phyloP scores from a whole-genome alignment of 768 basidiomycete species.

The Gelatoporia subvermispora region DNA sequence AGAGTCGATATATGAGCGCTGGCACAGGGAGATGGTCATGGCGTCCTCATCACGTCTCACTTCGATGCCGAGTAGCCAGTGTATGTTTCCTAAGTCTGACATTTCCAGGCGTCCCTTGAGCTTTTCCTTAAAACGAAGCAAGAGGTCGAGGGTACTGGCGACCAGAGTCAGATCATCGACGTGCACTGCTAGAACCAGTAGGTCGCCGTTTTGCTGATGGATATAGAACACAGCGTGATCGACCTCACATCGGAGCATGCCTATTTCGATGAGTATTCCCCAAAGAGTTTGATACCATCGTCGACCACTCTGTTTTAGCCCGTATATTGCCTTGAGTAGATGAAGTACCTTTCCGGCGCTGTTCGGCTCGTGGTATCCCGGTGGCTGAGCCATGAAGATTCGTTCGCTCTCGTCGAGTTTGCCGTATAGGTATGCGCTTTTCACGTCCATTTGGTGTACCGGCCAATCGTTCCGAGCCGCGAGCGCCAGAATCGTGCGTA shows the following conservation, averaged over 20 bases:
- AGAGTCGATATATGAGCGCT: conserved; percentile 9
- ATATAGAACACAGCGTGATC: conserved; percentile 12
- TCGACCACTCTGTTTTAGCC: conserved; percentile 21
- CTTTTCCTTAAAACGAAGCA: conserved; percentile 1
- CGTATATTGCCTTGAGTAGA: too few species aligned
- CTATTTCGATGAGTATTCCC: conserved; percentile 1
- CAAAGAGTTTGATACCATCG: conserved; percentile 16
- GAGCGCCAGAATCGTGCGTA: too few species aligned
- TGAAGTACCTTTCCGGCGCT: too few species aligned
- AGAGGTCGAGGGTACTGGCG: background rate
- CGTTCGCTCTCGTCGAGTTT: conserved; percentile 7
- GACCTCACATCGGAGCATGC: conserved; percentile 1
- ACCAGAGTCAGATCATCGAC: conserved; percentile 12
- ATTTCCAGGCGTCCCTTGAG: conserved; percentile 1
- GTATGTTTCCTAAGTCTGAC: background rate
- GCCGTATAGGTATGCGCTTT: conserved; percentile 26
- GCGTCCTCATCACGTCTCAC: conserved; percentile 3
- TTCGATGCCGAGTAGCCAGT: conserved; percentile 8
- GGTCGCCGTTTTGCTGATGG: background rate
- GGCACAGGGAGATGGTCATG: conserved; percentile 7
- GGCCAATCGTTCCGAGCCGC: conserved; percentile 20
- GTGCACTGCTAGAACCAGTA: too few species aligned
- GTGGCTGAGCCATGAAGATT: conserved; percentile 16
- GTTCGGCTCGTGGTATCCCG: too few species aligned
- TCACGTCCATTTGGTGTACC: conserved; percentile 30